phyloP scores from a whole-genome alignment of 164 flowering plant species.

The Warburgia ugandensis region DNA sequence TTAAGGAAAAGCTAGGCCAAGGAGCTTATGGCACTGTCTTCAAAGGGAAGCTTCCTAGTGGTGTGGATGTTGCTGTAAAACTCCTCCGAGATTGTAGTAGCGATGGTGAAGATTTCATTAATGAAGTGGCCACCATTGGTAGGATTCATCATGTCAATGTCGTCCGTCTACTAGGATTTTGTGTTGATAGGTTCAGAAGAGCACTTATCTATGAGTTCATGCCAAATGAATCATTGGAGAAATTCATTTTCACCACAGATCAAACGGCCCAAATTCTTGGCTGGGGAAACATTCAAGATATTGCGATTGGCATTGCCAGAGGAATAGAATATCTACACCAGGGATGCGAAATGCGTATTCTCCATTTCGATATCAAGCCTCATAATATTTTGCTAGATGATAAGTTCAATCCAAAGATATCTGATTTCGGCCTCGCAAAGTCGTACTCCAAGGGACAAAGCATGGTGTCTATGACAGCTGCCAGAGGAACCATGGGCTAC shows the following conservation, averaged over 20 bases:
- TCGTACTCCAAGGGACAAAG: background rate
- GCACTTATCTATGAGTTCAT: conserved; percentile 12
- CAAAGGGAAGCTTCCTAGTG: conserved; percentile 33
- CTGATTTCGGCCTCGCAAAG: conserved; percentile 9
- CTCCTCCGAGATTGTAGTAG: background rate
- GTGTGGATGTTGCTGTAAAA: conserved; percentile 32
- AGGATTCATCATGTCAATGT: conserved; percentile 12
- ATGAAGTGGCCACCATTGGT: conserved; percentile 6
- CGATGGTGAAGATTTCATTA: conserved; percentile 6
- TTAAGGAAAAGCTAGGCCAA: conserved; percentile 31
- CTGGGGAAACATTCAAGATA: background rate
- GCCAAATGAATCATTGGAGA: conserved; percentile 10
- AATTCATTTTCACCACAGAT: background rate
- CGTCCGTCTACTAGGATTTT: conserved; percentile 5
- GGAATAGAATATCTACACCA: conserved; percentile 8
- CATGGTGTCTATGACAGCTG: background rate
- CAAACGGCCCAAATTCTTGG: background rate
- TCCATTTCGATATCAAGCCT: conserved; percentile 15
- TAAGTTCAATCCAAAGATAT: conserved; percentile 5
- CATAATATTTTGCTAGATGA: conserved; percentile 9
- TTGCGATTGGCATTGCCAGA: background rate
- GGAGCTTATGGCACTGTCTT: too few species aligned
- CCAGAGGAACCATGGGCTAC: conserved; percentile 7
- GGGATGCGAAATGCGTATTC: conserved; percentile 6
- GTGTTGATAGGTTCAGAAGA: conserved; percentile 1